phyloP scores from a whole-genome alignment of 1,284 basidiomycete genomes.

The Microbotryum saponariae region DNA sequence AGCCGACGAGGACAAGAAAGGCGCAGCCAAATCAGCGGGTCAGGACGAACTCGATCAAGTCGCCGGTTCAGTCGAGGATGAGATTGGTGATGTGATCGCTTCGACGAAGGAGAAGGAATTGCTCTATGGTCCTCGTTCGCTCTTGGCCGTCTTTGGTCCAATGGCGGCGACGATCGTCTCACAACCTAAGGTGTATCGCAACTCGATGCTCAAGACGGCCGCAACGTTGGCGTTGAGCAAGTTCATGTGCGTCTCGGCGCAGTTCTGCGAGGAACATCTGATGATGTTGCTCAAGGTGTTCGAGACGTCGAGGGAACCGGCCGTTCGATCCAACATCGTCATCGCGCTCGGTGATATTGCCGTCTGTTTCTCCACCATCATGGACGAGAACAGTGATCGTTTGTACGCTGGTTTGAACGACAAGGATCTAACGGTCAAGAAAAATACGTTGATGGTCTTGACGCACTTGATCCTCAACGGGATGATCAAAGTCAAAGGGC shows the following conservation, averaged over 20 bases:
- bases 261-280: slow-evolving; percentile 87
- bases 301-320: slow-evolving; percentile 78
- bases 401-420: slow-evolving; percentile 91
- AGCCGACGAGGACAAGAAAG: slow-evolving; percentile 63
- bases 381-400: slow-evolving; percentile 94
- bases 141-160: slow-evolving; percentile 78
- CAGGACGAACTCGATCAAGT: slow-evolving; percentile 89
- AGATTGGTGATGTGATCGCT: slow-evolving; percentile 86
- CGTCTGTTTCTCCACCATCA: slow-evolving; percentile 88
- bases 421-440: slow-evolving; percentile 81
- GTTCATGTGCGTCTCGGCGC: slow-evolving; percentile 88
- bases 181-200: slow-evolving; percentile 74
- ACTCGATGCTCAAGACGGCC: slow-evolving; percentile 73
- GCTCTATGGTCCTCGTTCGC: slow-evolving; percentile 72
- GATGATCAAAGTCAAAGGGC: slow-evolving; percentile 99
- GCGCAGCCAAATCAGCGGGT: slow-evolving; percentile 34
- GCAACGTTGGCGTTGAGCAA: slow-evolving; percentile 88
- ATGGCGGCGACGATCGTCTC: slow-evolving; percentile 83
- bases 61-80: slow-evolving; percentile 94
- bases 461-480: slow-evolving; percentile 96
- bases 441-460: slow-evolving; percentile 97
- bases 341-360: slow-evolving; percentile 96
- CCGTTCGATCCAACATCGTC: slow-evolving; percentile 88
- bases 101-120: slow-evolving; percentile 79
- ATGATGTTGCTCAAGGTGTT: slow-evolving; percentile 85